Evolutionary conservation across 371 early-diverging fungal species (phyloP).

Genomic region (Globomyces sp.): DNA sequence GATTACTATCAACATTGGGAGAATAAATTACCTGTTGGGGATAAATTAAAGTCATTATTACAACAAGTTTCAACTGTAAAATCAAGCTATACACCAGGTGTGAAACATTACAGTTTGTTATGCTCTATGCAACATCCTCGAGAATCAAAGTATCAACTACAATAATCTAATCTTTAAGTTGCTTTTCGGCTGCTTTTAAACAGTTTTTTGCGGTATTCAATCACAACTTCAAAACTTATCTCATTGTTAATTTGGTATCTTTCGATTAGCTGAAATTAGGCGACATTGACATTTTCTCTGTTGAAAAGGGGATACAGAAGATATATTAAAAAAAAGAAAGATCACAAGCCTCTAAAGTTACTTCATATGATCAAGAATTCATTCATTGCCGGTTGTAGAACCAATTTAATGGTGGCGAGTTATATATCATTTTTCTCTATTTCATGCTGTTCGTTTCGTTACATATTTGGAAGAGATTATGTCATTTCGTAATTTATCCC

Average conservation of each 20-base stretch:
- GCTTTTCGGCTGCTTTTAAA: not conserved
- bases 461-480: not conserved
- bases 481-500: not conserved
- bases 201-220: not conserved
- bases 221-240: conserved; percentile 1
- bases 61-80: too few species aligned
- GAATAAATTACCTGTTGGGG: too few species aligned
- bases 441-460: not conserved
- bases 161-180: not conserved
- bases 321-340: conserved; percentile 2
- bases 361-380: conserved; percentile 6
- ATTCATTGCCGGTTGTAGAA: not conserved
- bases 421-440: conserved; percentile 4
- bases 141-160: not conserved
- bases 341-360: not conserved
- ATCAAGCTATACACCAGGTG: not conserved
- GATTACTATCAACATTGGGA: too few species aligned
- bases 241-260: not conserved
- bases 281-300: not conserved
- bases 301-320: too few species aligned
- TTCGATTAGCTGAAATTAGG: not conserved
- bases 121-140: conserved; percentile 5
- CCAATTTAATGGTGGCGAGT: not conserved
- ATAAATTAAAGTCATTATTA: too few species aligned
- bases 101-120: conserved; percentile 2